phyloP scores from a whole-genome alignment of 2,329 filamentous ascomycete species.

The Phaeophleospora eucalypticola region DNA sequence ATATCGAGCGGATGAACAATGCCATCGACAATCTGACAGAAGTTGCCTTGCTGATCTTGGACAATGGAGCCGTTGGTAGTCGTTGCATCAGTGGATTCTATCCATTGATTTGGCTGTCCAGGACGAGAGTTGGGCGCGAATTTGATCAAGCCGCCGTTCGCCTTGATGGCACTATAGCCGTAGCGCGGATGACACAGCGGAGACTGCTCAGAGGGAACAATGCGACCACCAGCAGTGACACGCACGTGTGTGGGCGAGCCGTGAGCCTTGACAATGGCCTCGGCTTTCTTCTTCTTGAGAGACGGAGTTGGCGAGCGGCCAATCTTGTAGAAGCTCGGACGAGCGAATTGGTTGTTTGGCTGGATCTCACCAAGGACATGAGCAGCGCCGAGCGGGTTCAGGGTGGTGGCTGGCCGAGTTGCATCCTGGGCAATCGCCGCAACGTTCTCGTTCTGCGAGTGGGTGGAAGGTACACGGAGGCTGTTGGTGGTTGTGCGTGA shows the following conservation, averaged over 20 bases:
- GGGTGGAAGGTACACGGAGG: slow-evolving; percentile 27
- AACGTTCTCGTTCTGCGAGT: slow-evolving; percentile 32
- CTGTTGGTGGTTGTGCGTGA: slow-evolving; percentile 29
- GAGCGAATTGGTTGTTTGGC: slow-evolving; percentile 30
- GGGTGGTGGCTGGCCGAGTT: slow-evolving; percentile 11
- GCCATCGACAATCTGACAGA: slow-evolving; percentile 37
- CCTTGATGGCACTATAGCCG: slow-evolving; percentile 36
- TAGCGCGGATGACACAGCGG: slow-evolving; percentile 37
- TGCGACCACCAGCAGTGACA: slow-evolving; percentile 50
- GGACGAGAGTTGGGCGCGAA: slow-evolving; percentile 34
- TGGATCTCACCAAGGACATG: slow-evolving; percentile 33
- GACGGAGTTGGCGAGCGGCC: slow-evolving; percentile 48
- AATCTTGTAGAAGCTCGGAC: slow-evolving; percentile 19
- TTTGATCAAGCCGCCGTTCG: slow-evolving; percentile 36
- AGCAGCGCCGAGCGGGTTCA: slow-evolving; percentile 10
- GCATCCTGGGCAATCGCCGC: slow-evolving; percentile 20
- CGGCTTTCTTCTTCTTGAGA: slow-evolving; percentile 47
- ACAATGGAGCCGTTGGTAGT: slow-evolving; percentile 37
- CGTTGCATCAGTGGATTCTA: slow-evolving; percentile 24
- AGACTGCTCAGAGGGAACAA: slow-evolving; percentile 47
- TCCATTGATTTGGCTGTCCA: slow-evolving; percentile 26
- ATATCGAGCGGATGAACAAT: slow-evolving; percentile 33
- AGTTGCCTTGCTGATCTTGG: slow-evolving; percentile 33
- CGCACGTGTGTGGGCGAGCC: slow-evolving; percentile 49
- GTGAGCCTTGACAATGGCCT: slow-evolving; percentile 49